phyloP scores from a whole-genome alignment of 345 rosid genomes.

The Syzygium grande region DNA sequence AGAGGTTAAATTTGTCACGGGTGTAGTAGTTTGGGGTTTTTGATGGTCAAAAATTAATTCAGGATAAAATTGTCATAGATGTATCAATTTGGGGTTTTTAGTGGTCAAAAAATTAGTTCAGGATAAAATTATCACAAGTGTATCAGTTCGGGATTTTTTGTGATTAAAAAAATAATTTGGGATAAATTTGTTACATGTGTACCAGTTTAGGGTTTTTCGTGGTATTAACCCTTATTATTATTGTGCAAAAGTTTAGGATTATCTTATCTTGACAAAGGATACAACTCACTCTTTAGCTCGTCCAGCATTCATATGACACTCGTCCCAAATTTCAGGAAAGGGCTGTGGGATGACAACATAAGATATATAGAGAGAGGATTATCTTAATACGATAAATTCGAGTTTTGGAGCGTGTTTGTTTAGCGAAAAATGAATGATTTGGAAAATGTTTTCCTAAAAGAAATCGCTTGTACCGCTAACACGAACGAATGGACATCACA shows the following conservation, averaged over 20 bases:
- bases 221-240: too few species aligned
- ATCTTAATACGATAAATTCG: background rate
- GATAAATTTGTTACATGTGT: too few species aligned
- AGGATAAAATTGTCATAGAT: too few species aligned
- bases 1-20: too few species aligned
- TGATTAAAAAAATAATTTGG: too few species aligned
- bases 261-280: background rate
- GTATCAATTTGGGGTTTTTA: too few species aligned
- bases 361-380: background rate
- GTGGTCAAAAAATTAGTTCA: too few species aligned
- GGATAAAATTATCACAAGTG: too few species aligned
- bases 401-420: rapidly evolving
- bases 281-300: background rate
- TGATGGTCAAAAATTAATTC: too few species aligned
- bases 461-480: background rate
- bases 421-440: background rate
- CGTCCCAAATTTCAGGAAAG: background rate
- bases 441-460: background rate
- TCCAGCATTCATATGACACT: background rate
- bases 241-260: background rate
- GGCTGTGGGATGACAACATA: background rate
- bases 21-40: too few species aligned
- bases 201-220: too few species aligned
- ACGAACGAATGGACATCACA: background rate
- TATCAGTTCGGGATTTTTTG: too few species aligned